These are phyloP conservation scores for Brettanomyces naardenensis DNA, from an alignment of 805 yeast genomes.

Conservation along the genomic window DNA sequence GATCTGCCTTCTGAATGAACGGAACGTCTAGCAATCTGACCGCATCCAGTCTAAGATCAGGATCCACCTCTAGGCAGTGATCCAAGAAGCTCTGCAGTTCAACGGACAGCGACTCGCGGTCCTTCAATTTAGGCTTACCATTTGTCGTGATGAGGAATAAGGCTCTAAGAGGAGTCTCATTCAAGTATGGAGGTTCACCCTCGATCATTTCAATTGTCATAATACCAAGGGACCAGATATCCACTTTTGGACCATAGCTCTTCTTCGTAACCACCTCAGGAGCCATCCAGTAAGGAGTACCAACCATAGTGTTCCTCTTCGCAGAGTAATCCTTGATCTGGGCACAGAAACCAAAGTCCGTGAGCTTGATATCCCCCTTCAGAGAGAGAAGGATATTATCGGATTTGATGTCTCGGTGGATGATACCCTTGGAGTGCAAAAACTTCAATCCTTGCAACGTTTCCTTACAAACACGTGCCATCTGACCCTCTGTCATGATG, in stretches of 20 bases:
- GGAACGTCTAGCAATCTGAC: conserved; percentile 59
- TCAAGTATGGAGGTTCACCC: conserved; percentile 77
- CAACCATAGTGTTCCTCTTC: conserved; percentile 80
- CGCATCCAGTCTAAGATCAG: conserved; percentile 75
- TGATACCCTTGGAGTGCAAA: conserved; percentile 84
- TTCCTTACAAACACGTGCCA: conserved; percentile 91
- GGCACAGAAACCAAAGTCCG: conserved; percentile 77
- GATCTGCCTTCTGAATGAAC: conserved; percentile 57
- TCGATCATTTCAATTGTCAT: conserved; percentile 87
- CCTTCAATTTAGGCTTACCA: conserved; percentile 70
- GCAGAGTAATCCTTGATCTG: conserved; percentile 65
- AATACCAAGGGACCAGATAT: conserved; percentile 77
- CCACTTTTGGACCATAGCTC: conserved; percentile 76
- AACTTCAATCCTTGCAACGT: conserved; percentile 81
- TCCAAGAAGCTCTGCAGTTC: conserved; percentile 63
- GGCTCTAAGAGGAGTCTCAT: conserved; percentile 74
- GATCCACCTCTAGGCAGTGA: conserved; percentile 75
- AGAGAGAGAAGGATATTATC: conserved; percentile 82
- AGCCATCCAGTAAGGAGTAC: conserved; percentile 90
- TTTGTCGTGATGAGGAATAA: conserved; percentile 70
- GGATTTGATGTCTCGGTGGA: conserved; percentile 93
- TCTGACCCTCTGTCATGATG: conserved; percentile 86
- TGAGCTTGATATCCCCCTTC: conserved; percentile 84
- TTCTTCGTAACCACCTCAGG: conserved; percentile 78
- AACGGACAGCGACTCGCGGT: conserved; percentile 66